Percentiles rank a stretch among this genome's conserved stretches.
phyloP scores from a whole-genome alignment of 768 basidiomycete genomes.

The Postia placenta region DNA sequence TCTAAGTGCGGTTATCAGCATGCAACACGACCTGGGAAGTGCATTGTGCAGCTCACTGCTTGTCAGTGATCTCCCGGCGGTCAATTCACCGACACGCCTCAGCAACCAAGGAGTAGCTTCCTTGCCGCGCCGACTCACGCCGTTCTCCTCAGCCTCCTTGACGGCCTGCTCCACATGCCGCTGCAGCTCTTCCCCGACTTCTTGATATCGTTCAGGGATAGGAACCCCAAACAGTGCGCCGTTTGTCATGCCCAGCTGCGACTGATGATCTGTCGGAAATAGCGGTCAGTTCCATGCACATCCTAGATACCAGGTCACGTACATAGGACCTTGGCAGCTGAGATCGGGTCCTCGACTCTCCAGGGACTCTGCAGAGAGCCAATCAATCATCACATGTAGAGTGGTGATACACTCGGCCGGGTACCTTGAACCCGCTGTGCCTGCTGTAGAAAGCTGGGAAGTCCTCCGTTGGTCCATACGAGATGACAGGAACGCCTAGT shows the following conservation, averaged over 20 bases:
- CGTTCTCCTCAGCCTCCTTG: slow-evolving; percentile 73
- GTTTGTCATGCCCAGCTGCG: slow-evolving; percentile 64
- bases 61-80: slow-evolving; percentile 63
- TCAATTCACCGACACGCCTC: slow-evolving; percentile 74
- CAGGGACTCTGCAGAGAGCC: slow-evolving; percentile 61
- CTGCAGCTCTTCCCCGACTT: slow-evolving; percentile 64
- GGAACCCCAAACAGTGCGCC: slow-evolving; percentile 85
- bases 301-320: slow-evolving; percentile 26
- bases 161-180: slow-evolving; percentile 80
- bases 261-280: slow-evolving; percentile 56
- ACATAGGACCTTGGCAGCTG: slow-evolving; percentile 77
- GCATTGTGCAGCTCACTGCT: slow-evolving; percentile 44
- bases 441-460: slow-evolving; percentile 96
- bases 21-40: not conserved
- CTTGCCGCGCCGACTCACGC: slow-evolving; percentile 76
- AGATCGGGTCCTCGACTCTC: slow-evolving; percentile 52
- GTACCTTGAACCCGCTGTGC: slow-evolving; percentile 72
- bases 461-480: slow-evolving; percentile 67
- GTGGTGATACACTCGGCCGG: no score
- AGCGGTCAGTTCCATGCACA: no score
- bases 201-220: slow-evolving; percentile 74
- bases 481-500: slow-evolving; percentile 85
- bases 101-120: slow-evolving; percentile 95
- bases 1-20: slow-evolving; percentile 38
- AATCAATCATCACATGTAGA: no score